A percentile compares a stretch with the other conserved stretches of the same genome.
phyloP scores from a whole-genome alignment of 108 stramenopile genomes.

The Cylindrotheca closterium region DNA sequence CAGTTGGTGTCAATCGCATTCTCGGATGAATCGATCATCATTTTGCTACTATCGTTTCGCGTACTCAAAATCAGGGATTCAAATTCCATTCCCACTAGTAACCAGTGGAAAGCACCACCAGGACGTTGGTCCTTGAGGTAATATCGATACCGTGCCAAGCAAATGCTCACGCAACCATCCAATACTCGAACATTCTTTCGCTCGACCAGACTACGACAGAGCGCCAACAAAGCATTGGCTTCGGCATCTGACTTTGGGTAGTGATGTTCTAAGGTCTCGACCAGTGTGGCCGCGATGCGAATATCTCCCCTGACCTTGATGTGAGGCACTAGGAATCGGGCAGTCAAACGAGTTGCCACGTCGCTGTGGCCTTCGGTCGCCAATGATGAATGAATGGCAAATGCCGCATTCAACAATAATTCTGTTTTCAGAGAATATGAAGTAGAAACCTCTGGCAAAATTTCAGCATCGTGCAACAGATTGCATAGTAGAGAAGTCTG shows the following conservation, averaged over 20 bases:
- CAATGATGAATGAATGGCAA: slow-evolving; percentile 78
- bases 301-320: slow-evolving; percentile 51
- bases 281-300: slow-evolving; percentile 51
- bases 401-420: slow-evolving; percentile 56
- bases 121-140: slow-evolving; percentile 28
- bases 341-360: slow-evolving; percentile 58
- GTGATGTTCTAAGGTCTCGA: slow-evolving; percentile 56
- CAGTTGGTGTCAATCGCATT: slow-evolving; percentile 1
- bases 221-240: slow-evolving; percentile 46
- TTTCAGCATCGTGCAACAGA: slow-evolving; percentile 56
- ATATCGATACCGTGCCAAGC: slow-evolving; percentile 53
- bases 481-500: slow-evolving; percentile 63
- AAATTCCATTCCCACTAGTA: slow-evolving; percentile 63
- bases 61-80: slow-evolving; percentile 38
- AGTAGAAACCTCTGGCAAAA: slow-evolving; percentile 25
- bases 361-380: slow-evolving; percentile 48
- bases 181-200: slow-evolving; percentile 56
- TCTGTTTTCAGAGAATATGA: slow-evolving; percentile 42
- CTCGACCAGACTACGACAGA: slow-evolving; percentile 45
- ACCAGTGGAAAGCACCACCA: slow-evolving; percentile 55
- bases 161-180: slow-evolving; percentile 68
- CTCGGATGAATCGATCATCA: background rate
- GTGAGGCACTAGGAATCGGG: slow-evolving; percentile 63
- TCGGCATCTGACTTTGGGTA: slow-evolving; percentile 65
- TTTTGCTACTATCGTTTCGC: slow-evolving; percentile 14